Base-by-base conservation (phyloP, 2,329 filamentous ascomycete species). In the Clarireedia paspali region DNA sequence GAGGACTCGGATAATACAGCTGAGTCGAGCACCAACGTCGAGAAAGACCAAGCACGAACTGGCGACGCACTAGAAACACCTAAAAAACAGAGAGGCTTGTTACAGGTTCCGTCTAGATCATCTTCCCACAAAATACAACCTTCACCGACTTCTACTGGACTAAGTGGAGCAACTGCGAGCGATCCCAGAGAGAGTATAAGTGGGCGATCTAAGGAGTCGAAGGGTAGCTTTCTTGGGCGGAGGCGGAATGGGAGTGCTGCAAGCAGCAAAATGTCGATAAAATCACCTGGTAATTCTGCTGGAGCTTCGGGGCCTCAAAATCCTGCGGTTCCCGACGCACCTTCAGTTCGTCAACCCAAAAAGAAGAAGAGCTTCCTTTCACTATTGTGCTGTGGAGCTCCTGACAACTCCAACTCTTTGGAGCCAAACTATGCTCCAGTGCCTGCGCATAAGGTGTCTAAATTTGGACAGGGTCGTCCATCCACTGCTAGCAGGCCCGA, bases 181-280 rank as follows among this genome's bases (percentile, higher is more conserved):
- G 81, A 84, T 63, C 74, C 78, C 55, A 74, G 78, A 68, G 83
- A 82, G 65, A 86, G 81, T 68, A 81, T 84, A 64, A 79, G 80
- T 63, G 78, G 79, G 57, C 77, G 78, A 62, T 88, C 85, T 49
- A 86, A 82, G 70, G 82, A 81, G 63, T 85, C 82, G 59, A 83
- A 79, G 72, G 74, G 77, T 62, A 88, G 84, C 71, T 82, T 85
- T 64, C 72, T 82, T 55, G 83, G 78, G 60, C 76, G 79, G 62
- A 78, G 80, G 65, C 77, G 82, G 66, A 87, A 87, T 72, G 82
- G 82, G 64, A 89, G 84, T 72, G 78, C 81, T 59, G 82, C 81
- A 63, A 88, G 83, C 73, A 83, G 67, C 60, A 82, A 72, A 76
- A 78, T 67, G 81, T 79, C 60, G 77, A 76, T 66, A 74, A 74